Evolutionary conservation across 2,329 filamentous ascomycete genomes (phyloP), one percentile per base, ranked within the genome.

Genomic region (Coniella lustricola): DNA sequence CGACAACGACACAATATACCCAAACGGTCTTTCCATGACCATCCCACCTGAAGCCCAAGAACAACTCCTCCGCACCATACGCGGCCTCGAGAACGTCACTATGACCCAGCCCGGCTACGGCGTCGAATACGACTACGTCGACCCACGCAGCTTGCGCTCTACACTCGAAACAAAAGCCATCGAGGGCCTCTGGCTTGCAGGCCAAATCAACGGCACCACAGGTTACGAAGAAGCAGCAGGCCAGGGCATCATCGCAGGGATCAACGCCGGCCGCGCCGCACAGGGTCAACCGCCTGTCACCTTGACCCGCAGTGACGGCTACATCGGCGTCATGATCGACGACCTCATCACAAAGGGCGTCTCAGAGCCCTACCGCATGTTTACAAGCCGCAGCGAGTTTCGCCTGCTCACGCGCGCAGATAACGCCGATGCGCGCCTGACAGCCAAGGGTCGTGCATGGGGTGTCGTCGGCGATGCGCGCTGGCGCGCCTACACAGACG

Each of bases 301-400:
- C 0, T 71, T 98, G 25, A 83, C 83, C 7, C 79, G 93, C 55
- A 84, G 86, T 1, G 91, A 98, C 64, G 90, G 89, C 12, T 98
- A 96, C 65, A 97, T 98, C 60, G 93, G 93, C 56, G 86, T 98
- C 68, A 95, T 98, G 90, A 90, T 98, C 59, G 93, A 98, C 66
- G 93, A 98, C 64, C 80, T 98, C 33, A 84, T 95, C 61, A 97
- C 91, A 18, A 97, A 96, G 67, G 93, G 93, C 41, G 93, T 98
- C 25, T 90, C 87, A 2, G 93, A 98, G 63, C 93, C 93, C 1
- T 98, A 98, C 67, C 82, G 93, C 56, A 97, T 98, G 90, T 98
- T 98, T 71, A 98, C 93, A 2, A 87, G 87, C 5, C 82, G 93
- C 55, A 95, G 87, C 68, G 93, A 98, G 69, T 98, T 94, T 67